These are phyloP conservation scores for Debaryomyces tyrocola DNA, from an alignment of 805 yeast species.

Conservation along the genomic window DNA sequence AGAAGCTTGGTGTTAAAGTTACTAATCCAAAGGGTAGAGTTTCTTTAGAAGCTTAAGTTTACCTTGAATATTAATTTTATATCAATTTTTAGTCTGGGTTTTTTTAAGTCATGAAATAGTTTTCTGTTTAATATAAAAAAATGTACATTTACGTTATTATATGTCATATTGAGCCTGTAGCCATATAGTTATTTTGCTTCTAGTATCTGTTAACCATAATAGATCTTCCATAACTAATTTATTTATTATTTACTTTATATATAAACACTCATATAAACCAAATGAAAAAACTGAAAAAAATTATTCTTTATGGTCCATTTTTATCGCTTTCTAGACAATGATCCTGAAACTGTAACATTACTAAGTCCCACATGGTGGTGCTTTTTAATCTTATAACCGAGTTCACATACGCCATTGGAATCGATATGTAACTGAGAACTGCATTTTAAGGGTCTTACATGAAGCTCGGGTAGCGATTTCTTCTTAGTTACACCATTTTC, in stretches of 20 bases:
- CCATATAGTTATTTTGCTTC: neutral
- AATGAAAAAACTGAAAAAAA: too few relatives aligned
- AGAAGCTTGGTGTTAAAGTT: conserved; percentile 97
- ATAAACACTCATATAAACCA: too few relatives aligned
- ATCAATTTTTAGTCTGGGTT: conserved; percentile 16
- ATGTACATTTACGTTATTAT: conserved; percentile 12
- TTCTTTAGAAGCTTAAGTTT: conserved; percentile 88
- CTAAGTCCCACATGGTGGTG: conserved; percentile 44
- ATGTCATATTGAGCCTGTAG: neutral
- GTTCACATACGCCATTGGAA: conserved; percentile 35
- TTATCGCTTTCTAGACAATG: conserved; percentile 16
- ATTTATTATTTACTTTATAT: too few relatives aligned
- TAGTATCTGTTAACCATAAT: too few relatives aligned
- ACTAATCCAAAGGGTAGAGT: conserved; percentile 99
- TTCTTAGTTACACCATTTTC: neutral
- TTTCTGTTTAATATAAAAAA: conserved; percentile 5
- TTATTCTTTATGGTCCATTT: neutral
- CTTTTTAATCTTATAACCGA: conserved; percentile 42
- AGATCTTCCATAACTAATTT: too few relatives aligned
- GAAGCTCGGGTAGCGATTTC: neutral
- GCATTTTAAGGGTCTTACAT: conserved; percentile 4
- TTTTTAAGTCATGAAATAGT: conserved; percentile 12
- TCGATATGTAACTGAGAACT: conserved; percentile 18
- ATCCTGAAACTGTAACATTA: conserved; percentile 30
- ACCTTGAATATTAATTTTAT: conserved; percentile 11